A percentile compares a stretch with the other conserved stretches of the same genome.
These are phyloP conservation scores for Saccharomycopsis selenospora DNA, from an alignment of 805 yeast species.

Conservation along the genomic window DNA sequence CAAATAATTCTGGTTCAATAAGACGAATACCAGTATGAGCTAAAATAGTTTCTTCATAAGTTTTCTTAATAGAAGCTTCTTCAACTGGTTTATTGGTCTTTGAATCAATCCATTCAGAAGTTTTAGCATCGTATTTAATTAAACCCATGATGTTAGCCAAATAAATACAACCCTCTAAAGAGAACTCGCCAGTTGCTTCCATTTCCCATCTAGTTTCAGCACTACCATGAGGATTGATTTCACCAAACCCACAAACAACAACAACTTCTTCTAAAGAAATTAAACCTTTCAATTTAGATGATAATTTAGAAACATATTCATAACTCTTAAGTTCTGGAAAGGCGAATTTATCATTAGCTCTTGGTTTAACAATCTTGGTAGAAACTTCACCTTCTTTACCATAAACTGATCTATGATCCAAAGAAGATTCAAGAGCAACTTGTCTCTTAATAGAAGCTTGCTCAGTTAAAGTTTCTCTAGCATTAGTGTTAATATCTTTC, in stretches of 20 bases:
- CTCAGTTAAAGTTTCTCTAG: slow-evolving; percentile 63
- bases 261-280: slow-evolving; percentile 85
- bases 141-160: slow-evolving; percentile 99
- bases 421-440: slow-evolving; percentile 85
- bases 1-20: slow-evolving; percentile 90
- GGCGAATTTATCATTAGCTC: slow-evolving; percentile 88
- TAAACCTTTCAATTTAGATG: slow-evolving; percentile 76
- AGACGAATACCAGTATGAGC: slow-evolving; percentile 96
- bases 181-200: slow-evolving; percentile 93
- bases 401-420: slow-evolving; percentile 53
- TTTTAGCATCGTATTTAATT: slow-evolving; percentile 72
- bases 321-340: slow-evolving; percentile 86
- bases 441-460: slow-evolving; percentile 92
- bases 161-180: slow-evolving; percentile 95
- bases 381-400: slow-evolving; percentile 25
- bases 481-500: slow-evolving; percentile 74
- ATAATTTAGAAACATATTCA: slow-evolving; percentile 56
- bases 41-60: slow-evolving; percentile 82
- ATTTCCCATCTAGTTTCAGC: slow-evolving; percentile 99
- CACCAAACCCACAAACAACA: slow-evolving; percentile 97
- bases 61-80: slow-evolving; percentile 86
- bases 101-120: slow-evolving; percentile 96
- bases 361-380: slow-evolving; percentile 56
- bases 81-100: slow-evolving; percentile 90
- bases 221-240: slow-evolving; percentile 99